Evolutionary conservation across 2,329 filamentous ascomycete species (phyloP).

Genomic region (Dactylellina leptospora): DNA sequence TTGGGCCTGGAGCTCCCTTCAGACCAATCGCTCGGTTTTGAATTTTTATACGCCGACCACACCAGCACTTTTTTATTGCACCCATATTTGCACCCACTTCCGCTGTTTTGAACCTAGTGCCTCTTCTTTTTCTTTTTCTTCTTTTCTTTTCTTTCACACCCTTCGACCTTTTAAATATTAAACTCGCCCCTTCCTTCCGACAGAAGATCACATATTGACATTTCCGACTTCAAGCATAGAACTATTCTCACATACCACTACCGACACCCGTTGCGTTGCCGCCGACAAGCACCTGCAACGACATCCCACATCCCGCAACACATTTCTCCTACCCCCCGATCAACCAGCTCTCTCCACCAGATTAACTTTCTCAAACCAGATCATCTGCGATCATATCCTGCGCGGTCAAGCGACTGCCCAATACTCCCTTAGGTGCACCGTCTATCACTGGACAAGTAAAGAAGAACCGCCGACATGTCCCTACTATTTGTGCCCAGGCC

Average conservation of each 20-base stretch:
- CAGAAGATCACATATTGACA: constrained; percentile 19
- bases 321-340: constrained; percentile 8
- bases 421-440: neutral
- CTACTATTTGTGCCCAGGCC: constrained; percentile 51
- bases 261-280: neutral
- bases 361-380: constrained; percentile 47
- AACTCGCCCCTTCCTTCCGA: constrained; percentile 42
- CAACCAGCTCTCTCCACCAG: constrained; percentile 6
- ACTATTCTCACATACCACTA: neutral
- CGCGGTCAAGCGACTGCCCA: neutral
- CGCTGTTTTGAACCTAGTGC: constrained; percentile 32
- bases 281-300: neutral
- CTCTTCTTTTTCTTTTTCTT: constrained; percentile 9
- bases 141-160: constrained; percentile 21
- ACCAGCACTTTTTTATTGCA: constrained; percentile 32
- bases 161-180: constrained; percentile 47
- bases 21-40: constrained; percentile 37
- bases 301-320: constrained; percentile 29
- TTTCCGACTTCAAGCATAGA: constrained; percentile 12
- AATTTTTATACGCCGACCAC: constrained; percentile 48
- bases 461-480: constrained; percentile 24
- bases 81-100: constrained; percentile 28
- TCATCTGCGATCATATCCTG: constrained; percentile 10
- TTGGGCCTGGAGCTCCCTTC: constrained; percentile 47
- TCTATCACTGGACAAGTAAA: neutral